A percentile compares a stretch with the other conserved stretches of the same genome.
These are phyloP conservation scores for Trametes pubescens DNA, from an alignment of 1,284 basidiomycete genomes.

Conservation along the genomic window DNA sequence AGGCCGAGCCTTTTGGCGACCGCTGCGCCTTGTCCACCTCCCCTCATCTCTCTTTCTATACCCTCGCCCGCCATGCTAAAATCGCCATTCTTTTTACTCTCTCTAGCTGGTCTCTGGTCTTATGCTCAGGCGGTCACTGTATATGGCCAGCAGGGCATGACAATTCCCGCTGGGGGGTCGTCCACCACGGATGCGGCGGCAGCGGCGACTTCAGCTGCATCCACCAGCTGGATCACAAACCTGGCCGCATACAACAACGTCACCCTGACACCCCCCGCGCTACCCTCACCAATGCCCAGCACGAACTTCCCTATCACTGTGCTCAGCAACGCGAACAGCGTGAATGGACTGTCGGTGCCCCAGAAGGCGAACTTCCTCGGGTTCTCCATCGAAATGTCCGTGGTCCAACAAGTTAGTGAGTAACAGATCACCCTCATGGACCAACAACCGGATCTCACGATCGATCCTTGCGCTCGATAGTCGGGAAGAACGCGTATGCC, in stretches of 20 bases:
- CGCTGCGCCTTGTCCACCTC: not conserved
- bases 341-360: conserved; percentile 55
- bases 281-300: conserved; percentile 27
- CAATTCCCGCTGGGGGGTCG: conserved; percentile 21
- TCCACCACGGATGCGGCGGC: conserved; percentile 17
- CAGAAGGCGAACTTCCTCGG: conserved; percentile 73
- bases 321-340: conserved; percentile 26
- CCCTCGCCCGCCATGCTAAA: conserved; percentile 24
- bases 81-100: conserved; percentile 30
- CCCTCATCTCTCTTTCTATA: conserved; percentile 19
- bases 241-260: conserved; percentile 37
- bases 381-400: conserved; percentile 78
- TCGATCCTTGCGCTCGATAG: conserved; percentile 16
- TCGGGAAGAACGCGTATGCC: conserved; percentile 32
- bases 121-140: conserved; percentile 30
- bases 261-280: conserved; percentile 31
- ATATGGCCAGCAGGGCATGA: conserved; percentile 34
- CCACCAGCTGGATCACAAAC: conserved; percentile 26
- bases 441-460: conserved; percentile 25
- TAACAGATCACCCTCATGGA: not conserved
- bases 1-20: not conserved
- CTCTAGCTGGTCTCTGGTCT: conserved; percentile 23
- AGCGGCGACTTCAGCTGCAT: conserved; percentile 9
- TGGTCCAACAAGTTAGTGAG: conserved; percentile 61
- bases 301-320: conserved; percentile 41